Evolutionary conservation across 495 filamentous ascomycete species (phyloP).

Genomic region (Lepidopterella palustris): DNA sequence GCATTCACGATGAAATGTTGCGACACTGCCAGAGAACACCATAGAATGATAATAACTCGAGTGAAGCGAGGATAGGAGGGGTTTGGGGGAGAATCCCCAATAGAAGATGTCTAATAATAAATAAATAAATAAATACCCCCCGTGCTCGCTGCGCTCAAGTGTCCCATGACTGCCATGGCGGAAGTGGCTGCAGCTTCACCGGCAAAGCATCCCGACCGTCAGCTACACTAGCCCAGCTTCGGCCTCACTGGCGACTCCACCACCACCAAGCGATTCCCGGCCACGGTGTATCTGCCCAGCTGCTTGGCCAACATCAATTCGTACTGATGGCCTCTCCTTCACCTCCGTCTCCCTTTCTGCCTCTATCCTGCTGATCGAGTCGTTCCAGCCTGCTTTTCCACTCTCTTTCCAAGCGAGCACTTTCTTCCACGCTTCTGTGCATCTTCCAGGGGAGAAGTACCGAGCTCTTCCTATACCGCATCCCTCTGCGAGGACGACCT

Average conservation of each 20-base stretch:
- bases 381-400: too few species aligned
- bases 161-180: too few species aligned
- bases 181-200: neutral
- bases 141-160: too few species aligned
- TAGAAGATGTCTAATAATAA: too few species aligned
- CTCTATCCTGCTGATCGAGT: too few species aligned
- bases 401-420: neutral
- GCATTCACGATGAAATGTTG: too few species aligned
- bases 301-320: neutral
- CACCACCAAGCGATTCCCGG: neutral
- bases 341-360: neutral
- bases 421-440: neutral
- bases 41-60: too few species aligned
- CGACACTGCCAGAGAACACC: too few species aligned
- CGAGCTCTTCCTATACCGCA: neutral
- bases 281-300: neutral
- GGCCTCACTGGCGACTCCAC: neutral
- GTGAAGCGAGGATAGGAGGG: too few species aligned
- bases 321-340: neutral
- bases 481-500: neutral
- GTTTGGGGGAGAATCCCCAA: too few species aligned
- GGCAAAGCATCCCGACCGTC: neutral
- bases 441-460: neutral
- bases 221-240: neutral
- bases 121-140: too few species aligned